Conservation (phyloP, 2,329 filamentous ascomycete species). For the Didymella glomerata region DNA sequence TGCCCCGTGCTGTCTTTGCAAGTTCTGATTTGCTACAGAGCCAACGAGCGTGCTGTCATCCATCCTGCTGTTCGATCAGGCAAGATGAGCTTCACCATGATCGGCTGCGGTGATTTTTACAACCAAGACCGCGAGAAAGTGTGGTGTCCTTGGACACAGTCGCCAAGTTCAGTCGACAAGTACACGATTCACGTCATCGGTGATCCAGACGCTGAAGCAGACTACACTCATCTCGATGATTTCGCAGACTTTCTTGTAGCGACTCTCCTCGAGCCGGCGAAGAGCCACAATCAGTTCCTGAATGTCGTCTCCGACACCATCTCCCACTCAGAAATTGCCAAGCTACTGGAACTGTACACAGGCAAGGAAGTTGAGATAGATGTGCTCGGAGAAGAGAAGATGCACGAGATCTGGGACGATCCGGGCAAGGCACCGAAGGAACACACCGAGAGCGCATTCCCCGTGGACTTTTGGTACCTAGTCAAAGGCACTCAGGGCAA, state of each 20-base stretch:
- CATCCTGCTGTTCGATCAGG: constrained; percentile 22
- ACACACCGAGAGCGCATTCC: constrained; percentile 10
- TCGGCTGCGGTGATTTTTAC: constrained; percentile 45
- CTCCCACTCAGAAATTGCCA: constrained; percentile 31
- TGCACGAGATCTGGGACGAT: constrained; percentile 28
- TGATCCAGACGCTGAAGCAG: constrained; percentile 30
- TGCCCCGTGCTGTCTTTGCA: neutral
- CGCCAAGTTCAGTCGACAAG: constrained; percentile 17
- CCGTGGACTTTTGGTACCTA: constrained; percentile 22
- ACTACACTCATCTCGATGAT: constrained; percentile 38
- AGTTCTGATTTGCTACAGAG: neutral
- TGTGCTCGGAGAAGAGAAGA: constrained; percentile 15
- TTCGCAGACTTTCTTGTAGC: constrained; percentile 38
- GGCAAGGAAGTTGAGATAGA: neutral
- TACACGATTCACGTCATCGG: constrained; percentile 39
- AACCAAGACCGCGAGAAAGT: constrained; percentile 38
- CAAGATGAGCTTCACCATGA: constrained; percentile 43
- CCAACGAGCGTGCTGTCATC: neutral
- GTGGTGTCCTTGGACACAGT: constrained; percentile 40
- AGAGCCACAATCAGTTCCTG: constrained; percentile 32
- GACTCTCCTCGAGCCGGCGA: constrained; percentile 31
- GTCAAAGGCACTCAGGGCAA: constrained; percentile 18
- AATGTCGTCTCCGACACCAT: constrained; percentile 38
- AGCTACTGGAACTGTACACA: neutral
- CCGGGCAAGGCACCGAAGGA: constrained; percentile 4